Base-by-base conservation (phyloP, 768 basidiomycete species). In the Roridomyces roridus region DNA sequence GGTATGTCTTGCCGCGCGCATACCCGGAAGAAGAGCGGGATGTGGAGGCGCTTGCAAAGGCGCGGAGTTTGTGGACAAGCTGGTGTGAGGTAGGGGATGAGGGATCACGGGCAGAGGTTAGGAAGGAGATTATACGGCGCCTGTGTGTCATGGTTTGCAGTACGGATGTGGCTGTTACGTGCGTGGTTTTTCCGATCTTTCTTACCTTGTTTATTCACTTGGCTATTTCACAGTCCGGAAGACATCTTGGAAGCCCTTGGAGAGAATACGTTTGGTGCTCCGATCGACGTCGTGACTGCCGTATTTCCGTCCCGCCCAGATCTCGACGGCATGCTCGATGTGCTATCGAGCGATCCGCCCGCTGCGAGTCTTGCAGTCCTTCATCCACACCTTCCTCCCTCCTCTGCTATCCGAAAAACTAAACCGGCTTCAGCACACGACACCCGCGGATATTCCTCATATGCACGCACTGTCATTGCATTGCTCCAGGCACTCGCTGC, bases 401-500 rank as follows among this genome's bases (percentile, higher is more conserved):
- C 1, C 53, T 63, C 4, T 68, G 71, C 28, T 53, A 57, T 3
- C 53, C 53, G 4, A 52, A 52, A 23, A 24, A 51, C 5, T 34
- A 55, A 26, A 24, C 51, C 34, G 25, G 48, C 43, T 24, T 51
- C 28, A 18, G 37, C 57, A 7, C 70, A 71, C 26, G 85, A 94
- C 62, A 65, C 64, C 18, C 70, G 73, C 15, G 88, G 89, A 0
- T 84, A 84, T 53, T 80, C 86, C 0, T 63, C 77, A 3, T 93
- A 94, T 66, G 85, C 87, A 2, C 85, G 94, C 17, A 74, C 79
- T 5, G 78, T 85, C 12, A 69, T 72, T 31, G 86, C 85, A 0
- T 70, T 92, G 5, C 69, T 92, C 3, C 74, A 80, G 1, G 68
- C 84, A 24, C 75, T 92, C 53, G 62, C 74, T 5, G 74, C 81